These are phyloP conservation scores for Populus davidiana DNA, from an alignment of 345 rosid genomes.

Conservation along the genomic window DNA sequence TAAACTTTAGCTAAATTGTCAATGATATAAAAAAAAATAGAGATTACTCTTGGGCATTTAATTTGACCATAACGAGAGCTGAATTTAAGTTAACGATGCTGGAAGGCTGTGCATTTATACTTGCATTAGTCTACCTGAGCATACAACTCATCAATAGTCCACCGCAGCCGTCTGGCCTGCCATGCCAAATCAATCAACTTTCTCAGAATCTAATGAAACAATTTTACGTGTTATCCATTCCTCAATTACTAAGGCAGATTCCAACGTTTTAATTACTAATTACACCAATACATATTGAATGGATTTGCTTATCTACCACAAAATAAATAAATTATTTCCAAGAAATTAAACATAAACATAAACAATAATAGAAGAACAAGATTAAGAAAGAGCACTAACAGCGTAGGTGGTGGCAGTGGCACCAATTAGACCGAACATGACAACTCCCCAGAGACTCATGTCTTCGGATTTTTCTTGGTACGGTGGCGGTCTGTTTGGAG, in stretches of 20 bases:
- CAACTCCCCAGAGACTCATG: constrained; percentile 68
- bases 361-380: neutral
- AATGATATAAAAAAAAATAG: too few species aligned
- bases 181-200: constrained; percentile 24
- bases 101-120: neutral
- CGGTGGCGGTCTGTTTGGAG: constrained; percentile 24
- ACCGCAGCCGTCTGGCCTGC: constrained; percentile 79
- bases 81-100: neutral
- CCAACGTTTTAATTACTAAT: neutral
- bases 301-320: neutral
- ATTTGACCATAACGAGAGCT: neutral
- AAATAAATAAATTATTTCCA: neutral
- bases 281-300: too few species aligned
- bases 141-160: constrained; percentile 74
- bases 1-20: too few species aligned
- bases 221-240: neutral
- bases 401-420: constrained; percentile 92
- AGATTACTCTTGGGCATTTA: neutral
- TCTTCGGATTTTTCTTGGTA: constrained; percentile 38
- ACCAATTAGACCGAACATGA: constrained; percentile 71
- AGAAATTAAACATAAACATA: neutral
- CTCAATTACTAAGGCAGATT: neutral
- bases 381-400: constrained; percentile 31
- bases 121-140: constrained; percentile 50
- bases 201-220: neutral